Evolutionary conservation across 768 basidiomycete species (phyloP), one percentile per base, ranked within the genome.

Genomic region (Cubamyces lactineus): DNA sequence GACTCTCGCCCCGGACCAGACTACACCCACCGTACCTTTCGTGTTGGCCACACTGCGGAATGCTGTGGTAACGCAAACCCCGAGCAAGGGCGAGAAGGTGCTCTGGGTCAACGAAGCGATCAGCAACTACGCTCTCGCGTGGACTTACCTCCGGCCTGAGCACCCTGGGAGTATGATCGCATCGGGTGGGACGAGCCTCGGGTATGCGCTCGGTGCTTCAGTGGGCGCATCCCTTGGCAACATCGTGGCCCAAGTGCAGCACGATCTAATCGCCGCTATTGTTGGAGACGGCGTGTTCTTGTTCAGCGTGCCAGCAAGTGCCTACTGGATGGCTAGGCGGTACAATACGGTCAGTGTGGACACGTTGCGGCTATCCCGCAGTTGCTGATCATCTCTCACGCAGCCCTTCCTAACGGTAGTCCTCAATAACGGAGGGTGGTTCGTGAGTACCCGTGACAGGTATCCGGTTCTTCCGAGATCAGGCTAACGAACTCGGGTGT

Each of bases 361-460:
- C 9, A 30, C 26, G 48, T 26, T 26, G 19, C 28, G 45, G 1
- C 38, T 11, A 6, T 38, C 7, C 49, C 26, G 19, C 34, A 16
- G 17, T 3, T 8, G 59, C 38, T 47, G 30, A 45, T 21, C 16
- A 21, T 62, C 15, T 57, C 28, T 21, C 54, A 41, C 30, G 9
- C 60, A 88, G 87, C 89, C 88, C 1, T 89, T 88, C 75, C 71
- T 90, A 16, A 89, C 87, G 0, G 75, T 90, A 63, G 77, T 91
- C 0, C 72, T 91, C 15, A 90, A 90, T 70, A 91, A 91, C 59
- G 87, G 87, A 0, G 87, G 86, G 0, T 87, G 86, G 87, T 84
- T 78, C 66, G 82, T 83, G 59, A 63, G 77, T 70, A 6, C 26
- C n/a, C 19, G 8, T 17, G 38, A 13, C 8, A n/a, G 53, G 28